Evolutionary conservation across 2,329 filamentous ascomycete species (phyloP).

Genomic region (Exophiala bonariae): DNA sequence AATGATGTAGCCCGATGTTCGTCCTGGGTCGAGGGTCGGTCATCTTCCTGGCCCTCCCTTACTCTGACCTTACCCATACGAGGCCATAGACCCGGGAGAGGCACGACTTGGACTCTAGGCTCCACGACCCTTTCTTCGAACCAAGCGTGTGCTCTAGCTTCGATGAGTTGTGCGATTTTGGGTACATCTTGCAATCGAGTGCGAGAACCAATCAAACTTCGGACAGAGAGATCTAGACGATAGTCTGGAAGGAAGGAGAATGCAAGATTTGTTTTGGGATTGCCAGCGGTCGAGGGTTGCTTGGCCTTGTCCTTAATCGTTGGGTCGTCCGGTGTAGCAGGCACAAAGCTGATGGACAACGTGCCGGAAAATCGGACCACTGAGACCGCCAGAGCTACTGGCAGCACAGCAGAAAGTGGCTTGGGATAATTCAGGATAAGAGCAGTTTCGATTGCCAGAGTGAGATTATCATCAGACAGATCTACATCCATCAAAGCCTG

Average conservation of each 20-base stretch:
- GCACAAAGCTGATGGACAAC: constrained; percentile 88
- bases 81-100: constrained; percentile 63
- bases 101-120: constrained; percentile 65
- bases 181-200: constrained; percentile 65
- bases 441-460: constrained; percentile 90
- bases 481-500: constrained; percentile 98
- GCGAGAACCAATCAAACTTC: constrained; percentile 63
- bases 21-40: constrained; percentile 24
- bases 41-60: constrained; percentile 37
- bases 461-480: constrained; percentile 86
- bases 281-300: constrained; percentile 43
- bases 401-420: constrained; percentile 81
- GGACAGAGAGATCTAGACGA: constrained; percentile 64
- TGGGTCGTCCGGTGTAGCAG: constrained; percentile 51
- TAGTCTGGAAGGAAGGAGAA: constrained; percentile 79
- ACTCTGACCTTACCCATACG: constrained; percentile 53
- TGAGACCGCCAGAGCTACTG: constrained; percentile 86
- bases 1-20: constrained; percentile 18
- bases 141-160: constrained; percentile 65
- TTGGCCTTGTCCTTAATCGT: constrained; percentile 18
- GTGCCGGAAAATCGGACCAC: constrained; percentile 95
- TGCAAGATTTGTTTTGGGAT: constrained; percentile 78
- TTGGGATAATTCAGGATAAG: constrained; percentile 93
- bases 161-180: constrained; percentile 66
- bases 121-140: constrained; percentile 68